Evolutionary conservation across 495 filamentous ascomycete species (phyloP).

Genomic region (Hyaloscypha hepaticicola): DNA sequence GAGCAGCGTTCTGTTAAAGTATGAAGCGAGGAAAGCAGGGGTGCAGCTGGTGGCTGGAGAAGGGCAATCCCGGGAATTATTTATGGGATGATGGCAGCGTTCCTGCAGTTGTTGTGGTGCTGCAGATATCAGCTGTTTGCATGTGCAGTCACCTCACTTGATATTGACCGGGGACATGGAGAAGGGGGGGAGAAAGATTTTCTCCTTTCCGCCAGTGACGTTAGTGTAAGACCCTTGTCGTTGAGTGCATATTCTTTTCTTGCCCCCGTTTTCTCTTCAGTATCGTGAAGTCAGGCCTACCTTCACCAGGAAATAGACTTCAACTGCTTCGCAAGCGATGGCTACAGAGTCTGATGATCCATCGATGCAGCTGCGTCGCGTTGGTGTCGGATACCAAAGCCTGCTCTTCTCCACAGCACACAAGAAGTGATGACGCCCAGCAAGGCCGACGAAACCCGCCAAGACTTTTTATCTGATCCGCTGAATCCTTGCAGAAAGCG

Average conservation of each 20-base stretch:
- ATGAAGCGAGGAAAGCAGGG: not conserved
- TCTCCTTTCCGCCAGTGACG: not conserved
- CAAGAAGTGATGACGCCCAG: slow-evolving; percentile 11
- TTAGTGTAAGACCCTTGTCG: not conserved
- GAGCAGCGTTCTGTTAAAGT: not conserved
- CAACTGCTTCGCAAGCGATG: not conserved
- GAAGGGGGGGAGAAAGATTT: not conserved
- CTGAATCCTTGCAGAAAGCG: not conserved
- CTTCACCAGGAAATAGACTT: not conserved
- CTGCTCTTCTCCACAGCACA: not conserved
- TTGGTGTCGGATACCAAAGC: not conserved
- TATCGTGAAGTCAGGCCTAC: not conserved
- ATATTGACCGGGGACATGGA: not conserved
- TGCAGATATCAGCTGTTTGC: not conserved
- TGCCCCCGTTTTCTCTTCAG: not conserved
- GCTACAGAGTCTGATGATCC: not conserved
- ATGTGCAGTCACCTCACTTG: not conserved
- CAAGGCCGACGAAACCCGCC: not conserved
- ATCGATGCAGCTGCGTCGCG: not conserved
- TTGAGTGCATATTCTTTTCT: not conserved
- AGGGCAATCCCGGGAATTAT: not conserved
- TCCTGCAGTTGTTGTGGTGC: not conserved
- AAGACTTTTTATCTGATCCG: slow-evolving; percentile 32
- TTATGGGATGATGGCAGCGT: not conserved
- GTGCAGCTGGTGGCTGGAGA: too few relatives aligned